Base-by-base conservation (phyloP, 345 rosid species). In the Lepidium aucheri region DNA sequence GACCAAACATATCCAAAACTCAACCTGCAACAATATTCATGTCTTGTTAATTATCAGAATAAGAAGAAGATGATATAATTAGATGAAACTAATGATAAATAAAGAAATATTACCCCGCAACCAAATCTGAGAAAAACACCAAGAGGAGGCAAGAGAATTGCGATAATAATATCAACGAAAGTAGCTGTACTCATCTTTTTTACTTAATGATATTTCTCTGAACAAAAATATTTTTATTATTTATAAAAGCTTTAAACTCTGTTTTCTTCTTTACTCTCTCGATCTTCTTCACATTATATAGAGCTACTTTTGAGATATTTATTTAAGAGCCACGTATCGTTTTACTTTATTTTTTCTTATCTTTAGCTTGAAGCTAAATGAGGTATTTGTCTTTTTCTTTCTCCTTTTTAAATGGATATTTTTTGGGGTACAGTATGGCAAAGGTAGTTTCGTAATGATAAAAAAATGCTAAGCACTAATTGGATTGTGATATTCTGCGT, bases 1-100 rank as follows among this genome's bases (percentile, higher is more conserved):
- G 3, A 86, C 6, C 77, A 91, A 76, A 78, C 96, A 91, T 81
- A 91, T 91, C 97, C 97, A 90, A 61, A 90, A 88, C 81, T 88
- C 91, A 34, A 39, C 79, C 95, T 90, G 76, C 58, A 73, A 38
- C 49, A 7, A 43, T 16, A 16, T 3, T 53, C 34, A 15, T 3
- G 7, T 24, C 13, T 41, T 3, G 13, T 11, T 9, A 11, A 2
- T 5, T 16, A 10, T 6, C 15, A 54, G 28, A 54, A 35, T 1
- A 45, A n/a, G 35, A 15, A 53, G 35, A 45, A 16, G 14, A 43
- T 9, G 32, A 28, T 0, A 26, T 26, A 26, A 26, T 26, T 26
- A 26, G 30, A 15, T 11, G 2, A 61, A 60, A 24, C 8, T 8
- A 36, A 65, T 6, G 1, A 28, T 28, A 49, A 38, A n/a, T 4